phyloP scores from a whole-genome alignment of 495 filamentous ascomycete species.

The Coniosporium apollinis region DNA sequence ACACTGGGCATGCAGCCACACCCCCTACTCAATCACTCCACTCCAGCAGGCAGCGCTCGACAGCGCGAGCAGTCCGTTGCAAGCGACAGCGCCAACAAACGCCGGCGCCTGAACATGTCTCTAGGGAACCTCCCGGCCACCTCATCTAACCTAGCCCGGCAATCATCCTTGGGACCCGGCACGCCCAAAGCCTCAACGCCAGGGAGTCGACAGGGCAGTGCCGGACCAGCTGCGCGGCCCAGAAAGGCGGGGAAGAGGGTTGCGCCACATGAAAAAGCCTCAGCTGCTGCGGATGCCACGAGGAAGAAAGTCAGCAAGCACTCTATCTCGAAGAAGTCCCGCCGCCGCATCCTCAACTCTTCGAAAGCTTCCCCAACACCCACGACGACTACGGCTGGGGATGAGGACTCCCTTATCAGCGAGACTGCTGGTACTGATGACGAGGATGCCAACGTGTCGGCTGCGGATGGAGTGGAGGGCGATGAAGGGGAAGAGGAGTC shows the following conservation, averaged over 20 bases:
- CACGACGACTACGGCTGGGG: constrained; percentile 18
- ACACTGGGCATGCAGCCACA: constrained; percentile 9
- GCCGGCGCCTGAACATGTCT: constrained; percentile 49
- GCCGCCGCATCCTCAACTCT: constrained; percentile 2
- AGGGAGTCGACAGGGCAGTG: constrained; percentile 48
- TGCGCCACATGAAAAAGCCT: constrained; percentile 45
- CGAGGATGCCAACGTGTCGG: constrained; percentile 6
- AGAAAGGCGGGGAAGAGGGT: constrained; percentile 41
- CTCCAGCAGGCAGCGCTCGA: constrained; percentile 41
- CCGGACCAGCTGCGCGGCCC: constrained; percentile 39
- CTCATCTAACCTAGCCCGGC: constrained; percentile 57
- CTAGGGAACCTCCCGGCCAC: constrained; percentile 48
- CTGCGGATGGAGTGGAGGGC: constrained; percentile 43
- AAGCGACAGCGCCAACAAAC: constrained; percentile 50
- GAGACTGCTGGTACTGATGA: background rate
- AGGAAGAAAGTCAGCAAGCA: constrained; percentile 29
- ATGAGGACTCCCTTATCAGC: constrained; percentile 14
- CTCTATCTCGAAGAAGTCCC: constrained; percentile 13
- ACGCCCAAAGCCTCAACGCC: constrained; percentile 71
- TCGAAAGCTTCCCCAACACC: constrained; percentile 7
- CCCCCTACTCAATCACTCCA: constrained; percentile 23
- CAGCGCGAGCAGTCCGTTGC: constrained; percentile 65
- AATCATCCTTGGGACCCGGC: constrained; percentile 66
- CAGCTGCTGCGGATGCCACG: constrained; percentile 29
- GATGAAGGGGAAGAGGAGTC: constrained; percentile 72